Evolutionary conservation across 2,329 filamentous ascomycete species (phyloP).

Genomic region (Beauveria brongniartii): DNA sequence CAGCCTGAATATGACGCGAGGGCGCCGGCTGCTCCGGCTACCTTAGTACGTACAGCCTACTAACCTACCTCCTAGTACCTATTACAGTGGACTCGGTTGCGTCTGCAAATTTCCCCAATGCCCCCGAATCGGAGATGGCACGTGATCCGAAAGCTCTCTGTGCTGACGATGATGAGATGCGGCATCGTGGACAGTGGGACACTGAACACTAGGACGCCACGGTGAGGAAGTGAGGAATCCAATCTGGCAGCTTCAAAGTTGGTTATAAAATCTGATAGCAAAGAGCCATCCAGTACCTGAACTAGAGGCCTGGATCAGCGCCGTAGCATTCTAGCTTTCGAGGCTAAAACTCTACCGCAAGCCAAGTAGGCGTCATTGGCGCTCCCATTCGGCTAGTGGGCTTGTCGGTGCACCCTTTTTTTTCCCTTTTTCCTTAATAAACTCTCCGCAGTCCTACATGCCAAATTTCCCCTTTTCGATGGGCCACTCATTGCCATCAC

Average conservation of each 20-base stretch:
- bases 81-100: neutral
- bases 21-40: neutral
- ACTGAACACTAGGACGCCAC: no score
- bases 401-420: neutral
- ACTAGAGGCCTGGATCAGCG: neutral
- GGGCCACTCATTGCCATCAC: slow-evolving; percentile 5
- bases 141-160: slow-evolving; percentile 10
- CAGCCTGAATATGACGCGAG: no score
- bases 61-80: no score
- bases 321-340: neutral
- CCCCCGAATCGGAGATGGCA: neutral
- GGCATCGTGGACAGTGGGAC: neutral
- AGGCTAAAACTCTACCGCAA: no score
- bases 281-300: no score
- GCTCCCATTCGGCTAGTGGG: neutral
- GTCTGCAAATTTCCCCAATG: neutral
- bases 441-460: slow-evolving; percentile 12
- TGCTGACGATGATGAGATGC: slow-evolving; percentile 14
- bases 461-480: slow-evolving; percentile 31
- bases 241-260: no score
- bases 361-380: neutral
- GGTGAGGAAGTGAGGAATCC: no score
- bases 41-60: no score
- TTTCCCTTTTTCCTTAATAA: neutral
- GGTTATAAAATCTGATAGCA: no score